phyloP scores from a whole-genome alignment of 768 basidiomycete species.

The Lactarius hengduanensis region DNA sequence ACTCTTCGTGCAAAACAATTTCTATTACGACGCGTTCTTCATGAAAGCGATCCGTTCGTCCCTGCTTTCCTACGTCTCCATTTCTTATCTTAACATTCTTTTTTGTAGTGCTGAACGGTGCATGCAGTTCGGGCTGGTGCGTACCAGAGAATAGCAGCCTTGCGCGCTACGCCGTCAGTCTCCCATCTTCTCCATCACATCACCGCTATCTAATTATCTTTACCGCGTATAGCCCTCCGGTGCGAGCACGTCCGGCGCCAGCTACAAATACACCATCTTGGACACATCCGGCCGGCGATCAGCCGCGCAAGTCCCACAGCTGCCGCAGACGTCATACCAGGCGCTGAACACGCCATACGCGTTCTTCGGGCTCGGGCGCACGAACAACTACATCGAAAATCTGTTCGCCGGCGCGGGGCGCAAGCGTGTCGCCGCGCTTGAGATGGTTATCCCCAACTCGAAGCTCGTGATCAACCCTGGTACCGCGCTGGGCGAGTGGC shows the following conservation, averaged over 20 bases:
- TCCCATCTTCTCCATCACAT: not conserved
- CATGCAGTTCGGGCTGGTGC: constrained; percentile 83
- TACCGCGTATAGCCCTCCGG: constrained; percentile 70
- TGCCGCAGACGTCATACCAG: constrained; percentile 91
- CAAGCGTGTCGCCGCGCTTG: constrained; percentile 86
- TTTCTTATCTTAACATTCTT: not conserved
- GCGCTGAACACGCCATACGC: constrained; percentile 88
- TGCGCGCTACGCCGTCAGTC: constrained; percentile 67
- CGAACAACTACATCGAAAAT: constrained; percentile 99
- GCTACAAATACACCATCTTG: constrained; percentile 95
- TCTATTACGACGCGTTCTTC: constrained; percentile 99
- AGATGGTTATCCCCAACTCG: constrained; percentile 97
- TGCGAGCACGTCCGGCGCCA: constrained; percentile 90
- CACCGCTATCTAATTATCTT: no score
- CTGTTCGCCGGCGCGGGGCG: constrained; percentile 93
- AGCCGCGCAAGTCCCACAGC: constrained; percentile 92
- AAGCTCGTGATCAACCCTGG: constrained; percentile 93
- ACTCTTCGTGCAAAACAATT: constrained; percentile 91
- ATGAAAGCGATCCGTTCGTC: constrained; percentile 86
- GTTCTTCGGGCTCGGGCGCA: constrained; percentile 94
- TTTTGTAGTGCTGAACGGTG: constrained; percentile 81
- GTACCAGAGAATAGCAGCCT: constrained; percentile 53
- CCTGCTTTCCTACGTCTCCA: not conserved
- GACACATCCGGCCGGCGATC: constrained; percentile 86
- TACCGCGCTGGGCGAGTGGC: constrained; percentile 63